Conservation (phyloP, 257 asterid species). For the Ocimum tenuiflorum region DNA sequence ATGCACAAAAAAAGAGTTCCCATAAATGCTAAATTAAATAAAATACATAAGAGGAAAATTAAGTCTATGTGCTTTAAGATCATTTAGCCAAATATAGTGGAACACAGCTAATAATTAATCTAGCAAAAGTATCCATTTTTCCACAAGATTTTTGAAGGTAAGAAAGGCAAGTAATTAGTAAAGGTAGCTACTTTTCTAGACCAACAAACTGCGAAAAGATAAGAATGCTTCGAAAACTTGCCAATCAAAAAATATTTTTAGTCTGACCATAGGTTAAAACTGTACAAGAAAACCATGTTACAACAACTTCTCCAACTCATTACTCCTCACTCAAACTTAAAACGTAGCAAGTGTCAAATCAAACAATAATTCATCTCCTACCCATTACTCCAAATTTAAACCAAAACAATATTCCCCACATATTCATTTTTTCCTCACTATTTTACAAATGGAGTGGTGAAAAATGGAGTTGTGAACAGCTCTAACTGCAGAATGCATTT, state of each 20-base stretch:
- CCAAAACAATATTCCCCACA: too few relatives aligned
- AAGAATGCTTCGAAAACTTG: slow-evolving; percentile 11
- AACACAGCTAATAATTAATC: slow-evolving; percentile 20
- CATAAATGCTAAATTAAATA: too few relatives aligned
- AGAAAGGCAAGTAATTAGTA: slow-evolving; percentile 21
- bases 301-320: too few relatives aligned
- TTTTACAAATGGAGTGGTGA: too few relatives aligned
- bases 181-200: slow-evolving; percentile 21
- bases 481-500: too few relatives aligned
- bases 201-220: slow-evolving; percentile 11
- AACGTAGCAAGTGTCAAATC: too few relatives aligned
- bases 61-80: background rate
- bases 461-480: too few relatives aligned
- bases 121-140: slow-evolving; percentile 15
- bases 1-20: too few relatives aligned
- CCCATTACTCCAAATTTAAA: too few relatives aligned
- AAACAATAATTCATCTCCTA: too few relatives aligned
- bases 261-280: background rate
- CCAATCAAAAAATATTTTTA: background rate
- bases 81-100: slow-evolving; percentile 14
- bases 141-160: slow-evolving; percentile 15
- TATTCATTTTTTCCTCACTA: too few relatives aligned
- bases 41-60: background rate
- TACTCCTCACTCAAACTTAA: too few relatives aligned
- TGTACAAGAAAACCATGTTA: background rate